Base-by-base conservation (phyloP, 805 yeast species). In the Candida methanosorbosa region DNA sequence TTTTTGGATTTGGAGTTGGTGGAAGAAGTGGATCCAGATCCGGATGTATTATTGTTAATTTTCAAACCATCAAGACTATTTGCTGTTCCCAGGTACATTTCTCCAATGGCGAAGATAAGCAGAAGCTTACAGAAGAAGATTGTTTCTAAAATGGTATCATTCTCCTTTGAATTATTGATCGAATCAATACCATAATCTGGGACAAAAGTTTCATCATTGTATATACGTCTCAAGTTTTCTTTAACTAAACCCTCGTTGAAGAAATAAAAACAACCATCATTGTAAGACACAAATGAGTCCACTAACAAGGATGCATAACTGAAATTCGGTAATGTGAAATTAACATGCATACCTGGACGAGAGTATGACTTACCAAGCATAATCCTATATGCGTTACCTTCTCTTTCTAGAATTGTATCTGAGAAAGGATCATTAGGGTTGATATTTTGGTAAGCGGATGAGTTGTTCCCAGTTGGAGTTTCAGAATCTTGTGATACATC, bases 211-310 rank as follows among this genome's bases (percentile, higher is more conserved):
- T 50, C 50, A 25, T 76, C 77, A 20, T 78, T 72, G 51, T 80
- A 82, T 17, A 81, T 64, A 40, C 78, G 66, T 59, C 75, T 70
- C 35, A 82, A 53, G 40, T 75, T 78, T 43, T 73, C 72, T 48
- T 81, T 81, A 18, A 81, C 84, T 16, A 81, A 49, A 1, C 94
- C 94, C 53, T 82, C 94, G 50, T 82, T 82, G 61, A 82, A 82
- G 48, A 82, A 82, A 57, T 82, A 82, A 52, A 82, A 82, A 46
- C 94, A 82, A 1, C 88, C 92, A 54, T 81, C 92, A 46, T 82
- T 82, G 53, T 81, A 82, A 34, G 80, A 78, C 35, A 82, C 71
- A 44, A 82, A 82, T 0, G 85, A 78, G 49, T 82, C 90, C 11
- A 82, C 82, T 32, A 82, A 57, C 12, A 80, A 53, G 71, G 79